phyloP scores from a whole-genome alignment of 768 basidiomycete genomes.

The Peribolospora baueri region DNA sequence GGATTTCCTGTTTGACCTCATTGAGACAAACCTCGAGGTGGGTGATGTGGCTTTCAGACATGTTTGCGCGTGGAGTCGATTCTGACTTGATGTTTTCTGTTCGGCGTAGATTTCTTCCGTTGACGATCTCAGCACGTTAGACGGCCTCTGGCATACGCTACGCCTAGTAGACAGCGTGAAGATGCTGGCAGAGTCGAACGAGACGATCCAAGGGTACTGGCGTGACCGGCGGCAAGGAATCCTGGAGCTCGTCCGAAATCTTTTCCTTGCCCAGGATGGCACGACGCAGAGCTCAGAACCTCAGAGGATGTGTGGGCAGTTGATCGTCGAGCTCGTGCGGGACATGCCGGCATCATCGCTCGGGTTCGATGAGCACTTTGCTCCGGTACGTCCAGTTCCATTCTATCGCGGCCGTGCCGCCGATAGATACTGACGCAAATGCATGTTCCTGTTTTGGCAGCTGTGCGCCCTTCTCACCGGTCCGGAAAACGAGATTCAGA shows the following conservation, averaged over 20 bases:
- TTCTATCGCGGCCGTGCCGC: too few species aligned
- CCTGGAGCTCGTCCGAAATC: slow-evolving; percentile 34
- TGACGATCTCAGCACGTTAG: slow-evolving; percentile 33
- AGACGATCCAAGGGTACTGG: slow-evolving; percentile 45
- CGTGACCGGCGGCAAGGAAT: slow-evolving; percentile 30
- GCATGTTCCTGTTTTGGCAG: too few species aligned
- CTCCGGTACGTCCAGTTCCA: slow-evolving; percentile 26
- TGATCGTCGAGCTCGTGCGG: slow-evolving; percentile 43
- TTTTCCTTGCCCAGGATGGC: slow-evolving; percentile 25
- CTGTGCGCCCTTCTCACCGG: too few species aligned
- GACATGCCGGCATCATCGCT: slow-evolving; percentile 35
- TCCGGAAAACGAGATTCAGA: slow-evolving; percentile 33
- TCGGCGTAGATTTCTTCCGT: slow-evolving; percentile 32
- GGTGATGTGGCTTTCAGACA: slow-evolving; percentile 7
- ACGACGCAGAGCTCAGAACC: neutral
- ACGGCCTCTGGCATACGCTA: slow-evolving; percentile 44
- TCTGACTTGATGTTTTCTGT: neutral
- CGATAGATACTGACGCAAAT: too few species aligned
- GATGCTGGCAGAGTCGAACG: slow-evolving; percentile 48
- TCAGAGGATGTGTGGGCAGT: slow-evolving; percentile 19
- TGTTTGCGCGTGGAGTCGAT: neutral
- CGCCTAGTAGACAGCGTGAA: slow-evolving; percentile 40
- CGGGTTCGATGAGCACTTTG: slow-evolving; percentile 37
- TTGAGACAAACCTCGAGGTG: slow-evolving; percentile 75
- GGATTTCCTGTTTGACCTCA: slow-evolving; percentile 70